phyloP scores from a whole-genome alignment of 331 rosid species.

The Quercus phellos region DNA sequence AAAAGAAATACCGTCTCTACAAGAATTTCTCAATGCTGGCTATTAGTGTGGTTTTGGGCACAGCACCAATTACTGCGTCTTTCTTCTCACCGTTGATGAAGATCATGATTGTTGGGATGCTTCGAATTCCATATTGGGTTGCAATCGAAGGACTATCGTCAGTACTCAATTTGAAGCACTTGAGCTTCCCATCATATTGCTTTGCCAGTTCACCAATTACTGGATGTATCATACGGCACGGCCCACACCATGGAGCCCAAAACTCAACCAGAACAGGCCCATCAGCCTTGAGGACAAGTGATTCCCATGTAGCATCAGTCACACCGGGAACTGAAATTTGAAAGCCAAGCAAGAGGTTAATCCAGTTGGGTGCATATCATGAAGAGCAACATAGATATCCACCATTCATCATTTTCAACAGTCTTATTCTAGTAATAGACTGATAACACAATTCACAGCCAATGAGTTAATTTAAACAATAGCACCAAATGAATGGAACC shows the following conservation, averaged over 20 bases:
- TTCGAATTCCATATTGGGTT: conserved; percentile 44
- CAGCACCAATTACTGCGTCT: conserved; percentile 52
- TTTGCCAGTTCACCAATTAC: conserved; percentile 34
- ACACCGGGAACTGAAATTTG: conserved; percentile 37
- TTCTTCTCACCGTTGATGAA: conserved; percentile 51
- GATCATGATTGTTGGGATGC: conserved; percentile 55
- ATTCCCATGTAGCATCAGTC: conserved; percentile 38
- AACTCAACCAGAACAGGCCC: conserved; percentile 51
- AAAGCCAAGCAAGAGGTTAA: background rate
- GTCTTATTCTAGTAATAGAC: too few species aligned
- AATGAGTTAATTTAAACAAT: background rate
- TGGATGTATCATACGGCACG: conserved; percentile 63
- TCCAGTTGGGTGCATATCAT: background rate
- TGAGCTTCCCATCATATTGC: conserved; percentile 41
- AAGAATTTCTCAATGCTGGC: conserved; percentile 51
- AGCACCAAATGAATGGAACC: background rate
- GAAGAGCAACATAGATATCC: background rate
- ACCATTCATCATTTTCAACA: too few species aligned
- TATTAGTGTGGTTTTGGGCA: conserved; percentile 48
- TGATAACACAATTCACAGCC: background rate
- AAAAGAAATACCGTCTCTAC: conserved; percentile 13
- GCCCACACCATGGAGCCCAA: conserved; percentile 70
- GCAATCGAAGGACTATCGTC: conserved; percentile 41
- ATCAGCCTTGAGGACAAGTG: conserved; percentile 32
- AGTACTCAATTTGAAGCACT: conserved; percentile 48